Evolutionary conservation across 805 yeast genomes (phyloP), one percentile per base, ranked within the genome.

Genomic region (Tetrapisispora fleetii): DNA sequence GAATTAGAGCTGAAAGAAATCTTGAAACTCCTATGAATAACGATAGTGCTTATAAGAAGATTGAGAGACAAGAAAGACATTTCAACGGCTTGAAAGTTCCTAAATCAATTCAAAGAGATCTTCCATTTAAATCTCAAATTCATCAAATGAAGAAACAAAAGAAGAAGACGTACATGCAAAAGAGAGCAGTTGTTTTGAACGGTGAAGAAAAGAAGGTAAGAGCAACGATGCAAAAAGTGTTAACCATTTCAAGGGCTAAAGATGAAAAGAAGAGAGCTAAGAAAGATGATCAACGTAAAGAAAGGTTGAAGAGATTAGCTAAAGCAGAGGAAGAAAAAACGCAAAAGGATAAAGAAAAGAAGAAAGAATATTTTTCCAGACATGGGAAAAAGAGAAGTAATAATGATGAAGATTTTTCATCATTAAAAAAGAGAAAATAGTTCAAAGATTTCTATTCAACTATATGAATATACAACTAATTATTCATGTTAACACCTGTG

Each of bases 151-250:
- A 83, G 65, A 95, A 96, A 27, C 93, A 85, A 67, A 81, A 77
- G 73, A 83, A 84, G 67, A 75, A 78, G 60, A 81, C 96, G 0
- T 93, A 91, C 63, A 64, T 84, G 78, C 78, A 75, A 49, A 93
- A 89, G 73, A 80, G 99, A 61, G 99, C 99, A 1, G 97, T 93
- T 47, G 93, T 93, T 7, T 69, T 90, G 37, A 85, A 82, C 39
- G 96, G 95, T 16, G 96, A 87, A 46, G 98, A 91, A 68, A 88
- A 87, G 82, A 85, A 87, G 71, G 90, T 95, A 32, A 78, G 97
- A 57, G 83, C 88, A 35, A 76, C 91, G 68, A 79, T 93, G 74
- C 91, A 84, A 67, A 86, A 86, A 69, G 80, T 93, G 48, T 78
- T 84, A 58, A 88, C 98, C 0, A 71, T 93, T 47, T 80, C 87